Percentiles rank a stretch among this genome's conserved stretches.
These are phyloP conservation scores for Alternaria dauci DNA, from an alignment of 2,329 filamentous ascomycete species.

Conservation along the genomic window DNA sequence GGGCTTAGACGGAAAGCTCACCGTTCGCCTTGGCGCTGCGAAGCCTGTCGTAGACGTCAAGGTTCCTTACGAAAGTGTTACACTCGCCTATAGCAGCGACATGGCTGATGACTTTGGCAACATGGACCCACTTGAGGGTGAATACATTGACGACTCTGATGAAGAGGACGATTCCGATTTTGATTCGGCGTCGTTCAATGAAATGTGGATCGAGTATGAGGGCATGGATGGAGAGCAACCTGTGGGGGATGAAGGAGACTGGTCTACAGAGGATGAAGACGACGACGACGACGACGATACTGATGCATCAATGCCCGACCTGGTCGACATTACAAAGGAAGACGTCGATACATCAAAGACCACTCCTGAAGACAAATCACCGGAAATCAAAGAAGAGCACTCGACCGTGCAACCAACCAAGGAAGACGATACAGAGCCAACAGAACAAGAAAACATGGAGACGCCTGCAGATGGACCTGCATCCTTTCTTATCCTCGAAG, in stretches of 20 bases:
- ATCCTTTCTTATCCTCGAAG: slow-evolving; percentile 50
- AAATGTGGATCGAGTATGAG: slow-evolving; percentile 52
- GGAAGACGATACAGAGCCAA: slow-evolving; percentile 7
- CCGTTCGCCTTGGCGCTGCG: slow-evolving; percentile 62
- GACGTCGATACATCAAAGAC: slow-evolving; percentile 44
- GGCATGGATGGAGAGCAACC: slow-evolving; percentile 45
- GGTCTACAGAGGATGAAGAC: slow-evolving; percentile 46
- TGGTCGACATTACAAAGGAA: slow-evolving; percentile 23
- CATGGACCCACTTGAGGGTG: slow-evolving; percentile 36
- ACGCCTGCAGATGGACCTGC: slow-evolving; percentile 15
- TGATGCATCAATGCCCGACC: slow-evolving; percentile 46
- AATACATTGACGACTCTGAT: slow-evolving; percentile 45
- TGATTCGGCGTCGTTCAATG: slow-evolving; percentile 46
- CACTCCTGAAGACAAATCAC: slow-evolving; percentile 45
- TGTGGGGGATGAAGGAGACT: slow-evolving; percentile 46
- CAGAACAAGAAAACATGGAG: slow-evolving; percentile 21
- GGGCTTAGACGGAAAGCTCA: slow-evolving; percentile 61
- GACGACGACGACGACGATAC: slow-evolving; percentile 44
- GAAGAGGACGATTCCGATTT: slow-evolving; percentile 44
- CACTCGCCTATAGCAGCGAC: slow-evolving; percentile 58
- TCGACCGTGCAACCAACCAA: slow-evolving; percentile 9
- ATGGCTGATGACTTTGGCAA: slow-evolving; percentile 47
- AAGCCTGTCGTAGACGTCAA: slow-evolving; percentile 60
- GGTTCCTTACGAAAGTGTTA: slow-evolving; percentile 58
- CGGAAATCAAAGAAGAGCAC: slow-evolving; percentile 32